Base-by-base conservation (phyloP, 2,329 filamentous ascomycete species). In the Lasiodiplodia hormozganensis region DNA sequence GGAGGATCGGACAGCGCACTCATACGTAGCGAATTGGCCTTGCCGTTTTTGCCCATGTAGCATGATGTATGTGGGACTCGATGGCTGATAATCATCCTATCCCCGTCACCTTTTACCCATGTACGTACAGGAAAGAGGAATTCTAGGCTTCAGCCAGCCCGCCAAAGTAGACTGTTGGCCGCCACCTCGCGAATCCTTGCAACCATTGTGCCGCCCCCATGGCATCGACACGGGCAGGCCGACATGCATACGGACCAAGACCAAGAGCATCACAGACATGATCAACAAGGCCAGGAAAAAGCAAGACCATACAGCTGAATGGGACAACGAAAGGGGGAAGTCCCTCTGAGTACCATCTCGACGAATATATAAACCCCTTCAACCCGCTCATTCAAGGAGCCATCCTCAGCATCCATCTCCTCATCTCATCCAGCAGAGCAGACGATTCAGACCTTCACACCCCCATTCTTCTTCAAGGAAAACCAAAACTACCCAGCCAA, bases 341-440 rank as follows among this genome's bases (percentile, higher is more conserved):
- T 28, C 25, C 25, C 25, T 28, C 25, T 5, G 5, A 62, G n/a
- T 16, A 62, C 18, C 21, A 12, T 28, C 43, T 8, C n/a, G 14
- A 56, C 34, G 18, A 18, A 16, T 70, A 70, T 70, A 66, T 53
- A 70, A 70, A 56, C 60, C 40, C 36, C 25, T 12, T 52, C 21
- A 16, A 54, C 28, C 43, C 21, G 28, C 67, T n/a, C 60, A 21
- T 54, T 25, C 31, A 52, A 65, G 23, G 16, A 18, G 18, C 23
- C 53, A 71, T 68, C 69, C 70, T 65, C 70, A 70, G 51, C 56
- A 68, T 28, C 70, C 68, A 49, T 25, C 23, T 38, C 68, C 58
- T 18, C 54, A 28, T 43, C 40, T 11, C 43, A 58, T 58, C 31
- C 31, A 40, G 14, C 18, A 36, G 28, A 64, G 38, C 23, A 62